These are phyloP conservation scores for Neotropicomus parvogracilis DNA, from an alignment of 1,284 basidiomycete species.

Conservation along the genomic window DNA sequence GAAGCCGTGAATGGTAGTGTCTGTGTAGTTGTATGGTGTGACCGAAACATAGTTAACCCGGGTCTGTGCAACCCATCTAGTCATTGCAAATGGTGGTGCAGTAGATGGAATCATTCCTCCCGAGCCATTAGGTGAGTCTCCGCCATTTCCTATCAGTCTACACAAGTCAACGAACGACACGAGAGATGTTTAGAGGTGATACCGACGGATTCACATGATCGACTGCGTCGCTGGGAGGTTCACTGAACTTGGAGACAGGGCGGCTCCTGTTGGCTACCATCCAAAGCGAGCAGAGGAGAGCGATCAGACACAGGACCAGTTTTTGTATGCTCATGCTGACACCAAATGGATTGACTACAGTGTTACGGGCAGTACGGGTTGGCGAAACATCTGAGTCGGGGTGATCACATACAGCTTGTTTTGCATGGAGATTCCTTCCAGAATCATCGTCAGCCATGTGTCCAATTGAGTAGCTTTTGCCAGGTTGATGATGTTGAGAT, in stretches of 20 bases:
- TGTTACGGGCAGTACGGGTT: background rate
- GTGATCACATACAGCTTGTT: background rate
- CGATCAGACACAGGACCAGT: slow-evolving; percentile 15
- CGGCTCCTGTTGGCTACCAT: slow-evolving; percentile 4
- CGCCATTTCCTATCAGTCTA: slow-evolving; percentile 68
- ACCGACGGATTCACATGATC: slow-evolving; percentile 56
- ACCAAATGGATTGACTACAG: background rate
- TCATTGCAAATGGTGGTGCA: slow-evolving; percentile 80
- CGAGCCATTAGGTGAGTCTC: slow-evolving; percentile 63
- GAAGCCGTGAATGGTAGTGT: slow-evolving; percentile 64
- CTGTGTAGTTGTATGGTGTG: slow-evolving; percentile 75
- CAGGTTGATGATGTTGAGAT: background rate
- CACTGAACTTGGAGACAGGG: slow-evolving; percentile 14
- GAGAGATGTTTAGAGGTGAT: background rate
- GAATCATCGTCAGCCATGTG: slow-evolving; percentile 9
- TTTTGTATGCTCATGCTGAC: slow-evolving; percentile 4
- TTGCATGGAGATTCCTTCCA: background rate
- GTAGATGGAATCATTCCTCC: slow-evolving; percentile 71
- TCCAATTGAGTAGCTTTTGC: no score
- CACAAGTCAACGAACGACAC: background rate
- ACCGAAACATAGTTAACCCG: slow-evolving; percentile 71
- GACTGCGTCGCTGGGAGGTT: slow-evolving; percentile 42
- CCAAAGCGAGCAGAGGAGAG: slow-evolving; percentile 12
- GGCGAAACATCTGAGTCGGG: background rate
- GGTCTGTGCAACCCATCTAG: slow-evolving; percentile 74